These are phyloP conservation scores for Pleurotus platypus DNA, from an alignment of 768 basidiomycete genomes.

Conservation along the genomic window DNA sequence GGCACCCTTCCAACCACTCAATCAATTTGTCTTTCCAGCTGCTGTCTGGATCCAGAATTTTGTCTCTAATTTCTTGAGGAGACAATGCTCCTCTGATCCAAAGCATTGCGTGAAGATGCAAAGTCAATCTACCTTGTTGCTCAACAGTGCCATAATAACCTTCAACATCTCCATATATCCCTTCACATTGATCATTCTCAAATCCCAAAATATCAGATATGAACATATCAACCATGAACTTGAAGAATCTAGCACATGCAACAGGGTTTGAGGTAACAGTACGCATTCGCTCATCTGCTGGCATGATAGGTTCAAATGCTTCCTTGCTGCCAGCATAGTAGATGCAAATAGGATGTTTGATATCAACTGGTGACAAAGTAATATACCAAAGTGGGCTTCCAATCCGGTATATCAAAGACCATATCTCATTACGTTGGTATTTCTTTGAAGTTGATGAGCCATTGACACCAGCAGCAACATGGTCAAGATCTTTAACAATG, in stretches of 20 bases:
- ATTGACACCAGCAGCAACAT: conserved; percentile 25
- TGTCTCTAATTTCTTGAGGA: conserved; percentile 28
- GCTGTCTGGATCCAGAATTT: conserved; percentile 15
- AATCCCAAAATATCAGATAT: conserved; percentile 21
- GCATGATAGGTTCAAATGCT: conserved; percentile 6
- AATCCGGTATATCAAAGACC: conserved; percentile 15
- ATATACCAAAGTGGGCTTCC: conserved; percentile 18
- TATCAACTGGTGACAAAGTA: neutral
- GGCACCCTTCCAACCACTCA: conserved; percentile 4
- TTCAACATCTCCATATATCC: conserved; percentile 18
- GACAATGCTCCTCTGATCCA: conserved; percentile 23
- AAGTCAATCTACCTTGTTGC: conserved; percentile 24
- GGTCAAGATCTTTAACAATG: conserved; percentile 29
- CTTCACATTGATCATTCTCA: neutral
- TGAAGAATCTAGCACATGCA: conserved; percentile 27
- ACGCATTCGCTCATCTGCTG: conserved; percentile 12
- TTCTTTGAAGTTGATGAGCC: conserved; percentile 16
- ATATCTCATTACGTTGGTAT: conserved; percentile 1
- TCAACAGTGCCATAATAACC: conserved; percentile 30
- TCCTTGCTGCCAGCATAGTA: conserved; percentile 18
- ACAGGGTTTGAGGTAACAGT: conserved; percentile 23
- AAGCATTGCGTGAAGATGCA: conserved; percentile 27
- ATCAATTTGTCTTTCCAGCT: conserved; percentile 13
- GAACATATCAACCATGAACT: conserved; percentile 23
- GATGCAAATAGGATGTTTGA: conserved; percentile 12